Conservation (phyloP, 441 rosid species). For the Geranium incanum region DNA sequence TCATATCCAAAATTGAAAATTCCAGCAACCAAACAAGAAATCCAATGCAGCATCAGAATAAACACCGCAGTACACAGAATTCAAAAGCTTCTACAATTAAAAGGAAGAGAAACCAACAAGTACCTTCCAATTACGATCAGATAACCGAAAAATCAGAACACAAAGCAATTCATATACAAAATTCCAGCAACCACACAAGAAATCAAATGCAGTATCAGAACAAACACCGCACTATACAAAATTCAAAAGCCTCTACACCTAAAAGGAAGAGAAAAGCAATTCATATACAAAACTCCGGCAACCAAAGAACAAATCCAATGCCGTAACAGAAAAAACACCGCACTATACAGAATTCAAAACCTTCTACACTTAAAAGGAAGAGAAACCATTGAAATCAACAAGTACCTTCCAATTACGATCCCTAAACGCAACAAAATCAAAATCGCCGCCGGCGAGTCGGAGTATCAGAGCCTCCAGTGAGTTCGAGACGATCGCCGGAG, state of each 20-base stretch:
- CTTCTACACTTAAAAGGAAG: neutral
- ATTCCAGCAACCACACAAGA: neutral
- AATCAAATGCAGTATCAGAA: conserved; percentile 1
- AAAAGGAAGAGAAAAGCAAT: too few species aligned
- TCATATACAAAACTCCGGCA: too few species aligned
- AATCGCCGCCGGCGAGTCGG: conserved; percentile 8
- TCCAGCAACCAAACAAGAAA: neutral
- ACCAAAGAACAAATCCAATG: neutral
- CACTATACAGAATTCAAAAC: neutral
- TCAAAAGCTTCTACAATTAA: neutral
- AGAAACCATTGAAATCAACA: conserved; percentile 2
- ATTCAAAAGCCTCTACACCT: neutral
- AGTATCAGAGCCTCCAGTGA: conserved; percentile 17
- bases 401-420: conserved; percentile 11
- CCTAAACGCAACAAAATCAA: neutral
- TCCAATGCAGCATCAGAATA: neutral
- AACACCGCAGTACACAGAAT: neutral
- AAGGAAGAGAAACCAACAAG: conserved; percentile 17
- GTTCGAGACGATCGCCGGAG: neutral
- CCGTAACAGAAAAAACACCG: conserved; percentile 7
- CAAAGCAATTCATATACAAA: too few species aligned
- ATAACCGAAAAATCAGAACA: too few species aligned
- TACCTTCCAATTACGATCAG: conserved; percentile 5
- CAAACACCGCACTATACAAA: conserved; percentile 1
- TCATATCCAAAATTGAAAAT: too few species aligned